Evolutionary conservation across 306 rosid species (phyloP).

Genomic region (Nissolia schottii): DNA sequence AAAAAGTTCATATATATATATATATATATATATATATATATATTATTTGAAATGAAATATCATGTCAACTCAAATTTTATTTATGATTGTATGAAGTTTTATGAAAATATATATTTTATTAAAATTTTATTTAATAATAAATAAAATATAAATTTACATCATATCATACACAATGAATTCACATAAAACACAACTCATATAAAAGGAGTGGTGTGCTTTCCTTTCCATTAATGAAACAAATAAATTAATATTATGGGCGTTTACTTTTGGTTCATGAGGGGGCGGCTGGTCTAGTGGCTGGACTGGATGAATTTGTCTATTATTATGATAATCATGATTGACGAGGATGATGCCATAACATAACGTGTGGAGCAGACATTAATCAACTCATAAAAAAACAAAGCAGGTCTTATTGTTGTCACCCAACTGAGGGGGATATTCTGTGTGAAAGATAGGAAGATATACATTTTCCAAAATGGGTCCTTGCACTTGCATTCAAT

Average conservation of each 20-base stretch:
- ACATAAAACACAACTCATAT: no score
- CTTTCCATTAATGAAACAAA: no score
- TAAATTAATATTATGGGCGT: constrained; percentile 19
- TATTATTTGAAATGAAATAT: no score
- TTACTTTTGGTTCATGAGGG: constrained; percentile 28
- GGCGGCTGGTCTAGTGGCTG: constrained; percentile 30
- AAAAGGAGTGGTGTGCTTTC: background rate
- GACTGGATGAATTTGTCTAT: constrained; percentile 13
- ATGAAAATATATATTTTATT: no score
- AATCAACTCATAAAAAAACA: background rate
- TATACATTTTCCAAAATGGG: background rate
- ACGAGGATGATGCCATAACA: constrained; percentile 14
- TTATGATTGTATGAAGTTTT: no score
- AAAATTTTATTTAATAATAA: no score
- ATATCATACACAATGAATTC: no score
- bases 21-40: no score
- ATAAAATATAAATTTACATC: no score
- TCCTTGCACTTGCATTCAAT: background rate
- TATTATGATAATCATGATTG: constrained; percentile 22
- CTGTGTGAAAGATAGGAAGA: background rate
- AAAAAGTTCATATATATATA: no score
- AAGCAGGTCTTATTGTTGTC: background rate
- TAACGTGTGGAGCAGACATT: constrained; percentile 27
- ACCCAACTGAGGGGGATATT: background rate
- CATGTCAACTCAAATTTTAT: no score